A percentile compares a stretch with the other conserved stretches of the same genome.
These are phyloP conservation scores for Penicillium corylophilum DNA, from an alignment of 2,329 filamentous ascomycete species.

Conservation along the genomic window DNA sequence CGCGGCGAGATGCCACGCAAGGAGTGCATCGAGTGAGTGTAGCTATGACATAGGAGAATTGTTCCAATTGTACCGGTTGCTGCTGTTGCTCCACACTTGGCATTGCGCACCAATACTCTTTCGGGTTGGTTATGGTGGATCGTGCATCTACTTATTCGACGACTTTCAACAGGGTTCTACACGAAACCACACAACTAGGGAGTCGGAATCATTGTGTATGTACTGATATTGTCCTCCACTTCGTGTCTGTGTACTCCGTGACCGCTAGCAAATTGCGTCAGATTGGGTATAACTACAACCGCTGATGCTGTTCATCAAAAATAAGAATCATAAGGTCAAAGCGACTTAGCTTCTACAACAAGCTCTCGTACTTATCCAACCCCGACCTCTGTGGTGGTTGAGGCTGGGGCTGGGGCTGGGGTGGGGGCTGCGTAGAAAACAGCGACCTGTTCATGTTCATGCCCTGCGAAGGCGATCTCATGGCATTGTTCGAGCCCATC, in stretches of 20 bases:
- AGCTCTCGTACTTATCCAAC: conserved; percentile 57
- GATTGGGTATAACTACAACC: conserved; percentile 2
- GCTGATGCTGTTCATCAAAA: conserved; percentile 9
- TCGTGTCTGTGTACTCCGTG: conserved; percentile 6
- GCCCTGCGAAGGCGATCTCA: conserved; percentile 16
- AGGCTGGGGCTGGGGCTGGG: conserved; percentile 22
- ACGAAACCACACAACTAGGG: neutral
- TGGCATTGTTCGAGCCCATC: conserved; percentile 21
- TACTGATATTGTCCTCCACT: neutral
- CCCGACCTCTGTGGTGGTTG: conserved; percentile 41
- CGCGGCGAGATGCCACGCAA: conserved; percentile 24
- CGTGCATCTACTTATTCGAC: neutral
- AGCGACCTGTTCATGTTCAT: conserved; percentile 18
- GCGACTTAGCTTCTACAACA: conserved; percentile 42
- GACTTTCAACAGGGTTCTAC: neutral
- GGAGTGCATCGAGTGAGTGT: conserved; percentile 15
- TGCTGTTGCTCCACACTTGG: conserved; percentile 13
- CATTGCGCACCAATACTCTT: neutral
- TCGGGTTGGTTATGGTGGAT: conserved; percentile 2
- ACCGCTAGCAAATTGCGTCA: conserved; percentile 5
- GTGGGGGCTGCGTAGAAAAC: conserved; percentile 24
- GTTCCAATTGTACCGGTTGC: conserved; percentile 6
- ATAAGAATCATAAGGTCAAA: conserved; percentile 2
- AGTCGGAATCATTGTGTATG: neutral
- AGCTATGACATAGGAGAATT: conserved; percentile 20